Base-by-base conservation (phyloP, 2,329 filamentous ascomycete genomes). In the Bipolaris cookei region DNA sequence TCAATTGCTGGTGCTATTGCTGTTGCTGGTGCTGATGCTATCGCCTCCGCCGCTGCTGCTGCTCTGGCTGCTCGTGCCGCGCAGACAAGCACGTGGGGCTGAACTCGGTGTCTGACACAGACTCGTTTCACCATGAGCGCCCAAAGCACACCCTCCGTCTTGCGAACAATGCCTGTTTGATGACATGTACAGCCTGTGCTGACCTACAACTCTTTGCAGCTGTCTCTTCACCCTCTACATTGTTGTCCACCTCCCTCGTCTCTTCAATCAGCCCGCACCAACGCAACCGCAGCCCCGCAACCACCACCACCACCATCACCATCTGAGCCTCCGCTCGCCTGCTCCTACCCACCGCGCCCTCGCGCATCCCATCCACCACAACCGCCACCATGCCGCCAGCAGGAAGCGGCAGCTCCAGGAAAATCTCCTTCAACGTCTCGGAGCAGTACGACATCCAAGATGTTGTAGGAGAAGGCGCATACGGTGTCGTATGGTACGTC, bases 361-460 rank as follows among this genome's bases (percentile, higher is more conserved):
- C 53, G 66, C 68, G 67, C 64, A 67, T 48, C 14, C 25, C 48
- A 59, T 23, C 39, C 30, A 52, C 47, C 48, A 59, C 55, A 50
- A 52, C 62, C 65, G 62, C 61, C 68, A 71, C 44, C 58, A 77
- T 77, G 74, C 72, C 73, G 62, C 69, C 72, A 38, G 66, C 76
- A 63, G 70, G 72, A 61, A 69, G 82, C 80, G 74, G 84, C 39
- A 76, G 84, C 65, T 88, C 86, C 61, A 81, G 95, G 77, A 99
- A 98, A 86, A 99, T 99, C 78, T 98, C 93, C 54, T 99, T 99
- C 88, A 99, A 99, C 76, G 95, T 99, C 63, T 97, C 93, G 74
- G 95, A 99, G 79, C 95, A 99, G 79, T 99, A 99, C 77, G 95
- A 99, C 75, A 99, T 99, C 67, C 94, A 98, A 78, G 95, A 99